Conservation (phyloP, 1,284 basidiomycete genomes). For the Tetrapyrgos nigripes region DNA sequence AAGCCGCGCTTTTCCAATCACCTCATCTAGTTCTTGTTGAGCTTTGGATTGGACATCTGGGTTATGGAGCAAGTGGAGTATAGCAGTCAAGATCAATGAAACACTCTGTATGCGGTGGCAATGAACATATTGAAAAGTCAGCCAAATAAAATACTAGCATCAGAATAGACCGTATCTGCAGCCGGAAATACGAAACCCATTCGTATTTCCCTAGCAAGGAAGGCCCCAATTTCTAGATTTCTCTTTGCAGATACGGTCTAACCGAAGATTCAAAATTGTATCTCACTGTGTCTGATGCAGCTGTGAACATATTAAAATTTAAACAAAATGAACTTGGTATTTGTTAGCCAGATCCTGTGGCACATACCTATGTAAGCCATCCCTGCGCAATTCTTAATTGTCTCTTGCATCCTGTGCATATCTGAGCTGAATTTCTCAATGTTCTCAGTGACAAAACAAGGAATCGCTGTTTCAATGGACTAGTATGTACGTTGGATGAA, state of each 20-base stretch:
- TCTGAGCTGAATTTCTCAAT: neutral
- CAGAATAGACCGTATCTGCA: too few relatives aligned
- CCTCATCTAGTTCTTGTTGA: conserved; percentile 48
- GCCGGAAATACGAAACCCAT: too few relatives aligned
- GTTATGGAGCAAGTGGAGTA: conserved; percentile 42
- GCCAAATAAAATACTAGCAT: too few relatives aligned
- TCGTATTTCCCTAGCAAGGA: too few relatives aligned
- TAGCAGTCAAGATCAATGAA: neutral
- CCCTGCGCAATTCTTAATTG: neutral
- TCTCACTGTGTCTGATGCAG: neutral
- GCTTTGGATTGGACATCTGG: conserved; percentile 45
- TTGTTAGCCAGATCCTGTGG: neutral
- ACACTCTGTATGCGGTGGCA: neutral
- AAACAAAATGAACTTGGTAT: neutral
- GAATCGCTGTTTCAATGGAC: neutral
- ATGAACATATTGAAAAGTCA: too few relatives aligned
- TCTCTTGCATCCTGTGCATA: neutral
- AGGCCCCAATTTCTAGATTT: too few relatives aligned
- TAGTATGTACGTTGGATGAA: too few relatives aligned
- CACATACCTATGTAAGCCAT: neutral
- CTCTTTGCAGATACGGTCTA: too few relatives aligned
- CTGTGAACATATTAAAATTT: neutral
- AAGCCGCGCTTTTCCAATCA: conserved; percentile 43
- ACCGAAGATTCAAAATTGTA: too few relatives aligned
- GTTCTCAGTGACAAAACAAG: neutral